Evolutionary conservation across 225 moss, liverwort and hornwort species (phyloP).

Genomic region (Bryoerythrophyllum caledonicum): DNA sequence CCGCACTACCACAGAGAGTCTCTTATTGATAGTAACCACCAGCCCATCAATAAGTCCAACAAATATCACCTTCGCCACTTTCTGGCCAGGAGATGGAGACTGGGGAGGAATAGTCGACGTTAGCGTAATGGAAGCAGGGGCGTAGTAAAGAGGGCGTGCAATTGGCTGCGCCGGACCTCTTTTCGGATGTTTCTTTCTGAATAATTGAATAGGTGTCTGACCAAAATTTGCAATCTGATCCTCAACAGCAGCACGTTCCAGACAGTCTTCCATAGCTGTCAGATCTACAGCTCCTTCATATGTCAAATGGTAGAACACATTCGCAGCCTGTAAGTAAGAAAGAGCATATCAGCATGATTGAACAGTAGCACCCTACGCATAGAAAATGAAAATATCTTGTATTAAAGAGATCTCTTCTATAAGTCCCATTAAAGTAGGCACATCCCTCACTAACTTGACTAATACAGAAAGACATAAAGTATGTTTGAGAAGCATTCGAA

Average conservation of each 20-base stretch:
- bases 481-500: neutral
- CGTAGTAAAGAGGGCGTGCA: conserved; percentile 76
- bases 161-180: conserved; percentile 74
- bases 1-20: conserved; percentile 61
- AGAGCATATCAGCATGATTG: conserved; percentile 13
- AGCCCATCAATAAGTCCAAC: conserved; percentile 72
- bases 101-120: conserved; percentile 61
- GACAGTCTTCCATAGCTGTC: conserved; percentile 61
- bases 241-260: conserved; percentile 76
- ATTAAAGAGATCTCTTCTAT: conserved; percentile 6
- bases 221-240: conserved; percentile 86
- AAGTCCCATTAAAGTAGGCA: neutral
- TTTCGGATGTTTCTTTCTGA: conserved; percentile 72
- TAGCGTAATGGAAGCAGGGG: conserved; percentile 73
- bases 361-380: neutral
- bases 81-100: conserved; percentile 48
- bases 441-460: conserved; percentile 11
- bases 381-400: neutral
- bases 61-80: conserved; percentile 53
- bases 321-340: conserved; percentile 58
- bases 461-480: neutral
- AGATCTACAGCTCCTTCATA: conserved; percentile 83
- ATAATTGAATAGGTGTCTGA: conserved; percentile 73
- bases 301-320: conserved; percentile 81
- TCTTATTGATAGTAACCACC: conserved; percentile 65